A percentile compares a stretch with the other conserved stretches of the same genome.
Evolutionary conservation across 371 early-diverging fungal genomes (phyloP).

Genomic region (Rhizopus sp.): DNA sequence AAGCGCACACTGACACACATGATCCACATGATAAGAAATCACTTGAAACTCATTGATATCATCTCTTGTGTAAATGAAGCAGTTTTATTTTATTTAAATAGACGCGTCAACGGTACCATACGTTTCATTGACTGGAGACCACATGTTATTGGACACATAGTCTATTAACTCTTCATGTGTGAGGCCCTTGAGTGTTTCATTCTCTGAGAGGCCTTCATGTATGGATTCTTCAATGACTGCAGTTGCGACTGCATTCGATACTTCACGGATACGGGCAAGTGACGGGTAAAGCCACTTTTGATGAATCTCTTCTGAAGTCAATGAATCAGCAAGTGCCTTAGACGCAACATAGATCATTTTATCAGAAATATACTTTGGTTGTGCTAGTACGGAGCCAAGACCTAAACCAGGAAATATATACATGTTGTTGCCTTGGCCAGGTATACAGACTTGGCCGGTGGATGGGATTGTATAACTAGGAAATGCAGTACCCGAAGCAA

Average conservation of each 20-base stretch:
- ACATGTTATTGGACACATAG: conserved; percentile 20
- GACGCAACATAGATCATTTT: conserved; percentile 79
- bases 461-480: conserved; percentile 70
- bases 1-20: no score
- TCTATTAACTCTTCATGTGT: conserved; percentile 12
- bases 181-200: not conserved
- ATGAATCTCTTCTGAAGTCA: conserved; percentile 66
- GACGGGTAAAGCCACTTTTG: conserved; percentile 80
- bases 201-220: conserved; percentile 51
- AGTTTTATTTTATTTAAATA: no score
- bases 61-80: no score
- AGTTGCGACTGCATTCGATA: conserved; percentile 73
- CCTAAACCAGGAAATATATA: conserved; percentile 92
- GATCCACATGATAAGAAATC: no score
- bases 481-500: conserved; percentile 96
- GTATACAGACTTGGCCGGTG: conserved; percentile 57
- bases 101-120: not conserved
- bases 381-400: conserved; percentile 75
- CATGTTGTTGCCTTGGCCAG: conserved; percentile 95
- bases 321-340: conserved; percentile 73
- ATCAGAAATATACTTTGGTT: conserved; percentile 70
- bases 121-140: conserved; percentile 10
- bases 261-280: conserved; percentile 80
- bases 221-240: conserved; percentile 72
- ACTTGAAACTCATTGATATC: no score